Percentiles rank a stretch among this genome's conserved stretches.
These are phyloP conservation scores for Zygoascus meyerae DNA, from an alignment of 1,139 yeast genomes.

Conservation along the genomic window DNA sequence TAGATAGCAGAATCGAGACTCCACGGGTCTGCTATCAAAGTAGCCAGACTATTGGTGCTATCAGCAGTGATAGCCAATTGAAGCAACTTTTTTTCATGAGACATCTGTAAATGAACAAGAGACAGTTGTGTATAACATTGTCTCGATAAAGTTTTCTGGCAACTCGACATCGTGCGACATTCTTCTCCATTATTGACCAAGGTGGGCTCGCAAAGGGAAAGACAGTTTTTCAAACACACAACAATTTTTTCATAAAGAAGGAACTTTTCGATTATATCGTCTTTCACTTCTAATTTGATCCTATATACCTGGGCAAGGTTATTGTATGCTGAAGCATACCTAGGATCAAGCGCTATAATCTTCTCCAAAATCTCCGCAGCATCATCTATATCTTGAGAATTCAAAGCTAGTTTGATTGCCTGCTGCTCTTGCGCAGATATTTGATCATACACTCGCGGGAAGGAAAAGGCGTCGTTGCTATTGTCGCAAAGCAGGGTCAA, in stretches of 20 bases:
- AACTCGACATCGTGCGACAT: background rate
- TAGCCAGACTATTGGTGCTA: constrained; percentile 2
- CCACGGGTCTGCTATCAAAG: constrained; percentile 20
- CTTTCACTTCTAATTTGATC: constrained; percentile 2
- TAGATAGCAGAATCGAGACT: constrained; percentile 28
- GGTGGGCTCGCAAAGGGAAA: constrained; percentile 1
- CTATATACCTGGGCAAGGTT: constrained; percentile 32
- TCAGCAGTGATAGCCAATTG: constrained; percentile 3
- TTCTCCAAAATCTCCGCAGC: constrained; percentile 22
- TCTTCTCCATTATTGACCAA: background rate
- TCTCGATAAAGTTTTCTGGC: background rate
- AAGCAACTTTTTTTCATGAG: background rate
- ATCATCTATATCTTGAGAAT: constrained; percentile 12
- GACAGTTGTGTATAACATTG: constrained; percentile 3
- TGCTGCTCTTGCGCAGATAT: constrained; percentile 18
- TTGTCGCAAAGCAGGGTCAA: no score
- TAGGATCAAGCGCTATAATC: constrained; percentile 24
- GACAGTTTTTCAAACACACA: background rate
- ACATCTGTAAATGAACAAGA: background rate
- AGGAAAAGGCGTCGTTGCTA: no score
- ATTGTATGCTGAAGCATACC: constrained; percentile 32
- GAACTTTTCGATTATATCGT: background rate
- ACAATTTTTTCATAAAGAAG: background rate
- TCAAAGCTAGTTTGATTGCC: constrained; percentile 22
- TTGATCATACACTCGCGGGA: no score